Base-by-base conservation (phyloP, 257 asterid species). In the Gentiana macrophylla region DNA sequence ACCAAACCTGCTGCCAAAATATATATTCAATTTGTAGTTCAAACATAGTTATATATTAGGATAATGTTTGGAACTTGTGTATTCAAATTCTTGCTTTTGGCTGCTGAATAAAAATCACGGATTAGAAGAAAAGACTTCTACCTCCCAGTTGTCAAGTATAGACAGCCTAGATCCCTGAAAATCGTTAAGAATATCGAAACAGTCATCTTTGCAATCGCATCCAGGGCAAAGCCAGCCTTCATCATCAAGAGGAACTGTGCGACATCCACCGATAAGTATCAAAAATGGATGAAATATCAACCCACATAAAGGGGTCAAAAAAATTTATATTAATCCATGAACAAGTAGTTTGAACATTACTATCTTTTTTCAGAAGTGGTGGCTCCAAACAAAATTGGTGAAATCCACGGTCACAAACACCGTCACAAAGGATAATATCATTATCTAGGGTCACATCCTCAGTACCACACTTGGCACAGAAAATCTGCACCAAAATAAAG, bases 201-300 rank as follows among this genome's bases (percentile, higher is more conserved):
- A 92, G 65, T 80, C 86, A 62, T 70, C 86, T 80, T 92, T 92
- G 80, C 99, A 92, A 62, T 85, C 95, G 77, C 99, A 92, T 53
- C 94, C 97, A 59, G 99, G 99, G 65, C 99, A 92, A 60, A 88
- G 89, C 99, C 99, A 92, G 67, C 86, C 82, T 77, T 85, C 94
- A 67, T 92, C 95, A 73, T 80, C 97, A 2, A 89, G 97, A 61
- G 99, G 99, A 79, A 92, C 99, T 92, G 80, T 60, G 35, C 50
- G 62, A 65, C 68, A 57, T 54, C 52, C 62, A 60, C n/a, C n/a
- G n/a, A n/a, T n/a, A n/a, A n/a, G n/a, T n/a, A n/a, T n/a, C n/a
- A n/a, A n/a, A n/a, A n/a, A n/a, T n/a, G n/a, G n/a, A 35, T 57
- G 4, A 57, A 2, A 47, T 33, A 47, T 6, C 8, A 49, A n/a